A percentile compares a stretch with the other conserved stretches of the same genome.
These are phyloP conservation scores for Leccinum disarticulatum DNA, from an alignment of 768 basidiomycete species.

Conservation along the genomic window DNA sequence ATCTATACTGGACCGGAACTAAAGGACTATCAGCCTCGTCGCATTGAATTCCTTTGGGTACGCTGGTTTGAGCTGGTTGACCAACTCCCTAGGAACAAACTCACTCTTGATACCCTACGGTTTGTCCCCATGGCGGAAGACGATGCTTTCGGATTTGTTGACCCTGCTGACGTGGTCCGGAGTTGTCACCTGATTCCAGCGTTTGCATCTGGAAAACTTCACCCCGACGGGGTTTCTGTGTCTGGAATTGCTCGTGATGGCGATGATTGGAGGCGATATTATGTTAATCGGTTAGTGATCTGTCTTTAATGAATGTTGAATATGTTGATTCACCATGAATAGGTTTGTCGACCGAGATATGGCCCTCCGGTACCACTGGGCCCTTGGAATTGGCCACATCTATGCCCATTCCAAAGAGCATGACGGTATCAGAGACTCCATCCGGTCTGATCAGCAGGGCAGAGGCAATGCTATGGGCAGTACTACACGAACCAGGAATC, in stretches of 20 bases:
- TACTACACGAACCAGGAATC: background rate
- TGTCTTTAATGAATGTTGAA: background rate
- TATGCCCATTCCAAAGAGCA: background rate
- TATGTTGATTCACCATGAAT: background rate
- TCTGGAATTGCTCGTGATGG: too few species aligned
- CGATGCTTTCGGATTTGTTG: too few species aligned
- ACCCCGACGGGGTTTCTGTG: too few species aligned
- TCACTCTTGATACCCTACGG: too few species aligned
- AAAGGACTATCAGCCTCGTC: background rate
- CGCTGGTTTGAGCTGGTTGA: background rate
- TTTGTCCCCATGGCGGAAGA: too few species aligned
- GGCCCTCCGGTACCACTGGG: background rate
- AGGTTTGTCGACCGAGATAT: background rate
- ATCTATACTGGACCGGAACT: background rate
- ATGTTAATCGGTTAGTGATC: background rate
- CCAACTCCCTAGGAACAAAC: too few species aligned
- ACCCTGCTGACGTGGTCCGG: too few species aligned
- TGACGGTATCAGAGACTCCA: background rate
- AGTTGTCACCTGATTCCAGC: too few species aligned
- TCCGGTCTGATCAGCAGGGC: background rate
- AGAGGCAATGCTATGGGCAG: background rate
- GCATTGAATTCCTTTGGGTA: background rate
- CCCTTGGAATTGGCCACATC: background rate
- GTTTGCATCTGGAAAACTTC: too few species aligned
- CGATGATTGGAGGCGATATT: too few species aligned